A percentile compares a stretch with the other conserved stretches of the same genome.
phyloP scores from a whole-genome alignment of 768 basidiomycete species.

The Agaricus subrufescens region DNA sequence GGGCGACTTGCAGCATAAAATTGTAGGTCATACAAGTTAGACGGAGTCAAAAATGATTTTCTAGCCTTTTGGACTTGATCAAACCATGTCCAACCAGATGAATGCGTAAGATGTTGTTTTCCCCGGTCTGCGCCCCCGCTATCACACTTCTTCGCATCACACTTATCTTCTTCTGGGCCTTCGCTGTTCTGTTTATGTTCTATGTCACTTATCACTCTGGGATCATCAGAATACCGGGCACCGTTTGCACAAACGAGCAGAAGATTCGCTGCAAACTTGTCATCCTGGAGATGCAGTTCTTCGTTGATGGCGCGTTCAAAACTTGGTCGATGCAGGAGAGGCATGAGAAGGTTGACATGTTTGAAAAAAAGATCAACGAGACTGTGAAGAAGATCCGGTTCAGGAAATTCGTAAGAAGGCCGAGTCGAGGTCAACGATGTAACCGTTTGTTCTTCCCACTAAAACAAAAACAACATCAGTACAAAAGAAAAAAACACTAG shows the following conservation, averaged over 20 bases:
- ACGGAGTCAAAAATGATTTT: slow-evolving; percentile 57
- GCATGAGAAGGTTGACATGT: slow-evolving; percentile 49
- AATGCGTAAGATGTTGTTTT: slow-evolving; percentile 32
- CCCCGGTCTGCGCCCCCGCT: too few species aligned
- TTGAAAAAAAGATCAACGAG: slow-evolving; percentile 67
- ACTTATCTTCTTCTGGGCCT: too few species aligned
- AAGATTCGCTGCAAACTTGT: slow-evolving; percentile 52
- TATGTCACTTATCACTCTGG: slow-evolving; percentile 32
- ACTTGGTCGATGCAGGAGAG: slow-evolving; percentile 69
- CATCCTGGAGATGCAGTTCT: slow-evolving; percentile 44
- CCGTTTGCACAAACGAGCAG: slow-evolving; percentile 72
- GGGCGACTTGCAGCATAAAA: slow-evolving; percentile 44
- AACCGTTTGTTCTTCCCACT: slow-evolving; percentile 32
- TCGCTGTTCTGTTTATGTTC: too few species aligned
- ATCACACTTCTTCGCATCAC: too few species aligned
- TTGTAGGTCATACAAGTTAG: slow-evolving; percentile 73
- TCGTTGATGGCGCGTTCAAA: slow-evolving; percentile 50
- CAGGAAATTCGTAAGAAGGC: slow-evolving; percentile 41
- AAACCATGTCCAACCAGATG: slow-evolving; percentile 63
- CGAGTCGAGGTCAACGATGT: slow-evolving; percentile 7
- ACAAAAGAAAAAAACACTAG: not conserved
- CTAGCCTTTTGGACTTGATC: slow-evolving; percentile 65
- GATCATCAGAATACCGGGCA: slow-evolving; percentile 54
- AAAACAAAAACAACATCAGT: not conserved
- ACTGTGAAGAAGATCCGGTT: slow-evolving; percentile 39